A percentile compares a stretch with the other conserved stretches of the same genome.
Evolutionary conservation across 2,329 filamentous ascomycete genomes (phyloP).

Genomic region (Fusarium zealandicum): DNA sequence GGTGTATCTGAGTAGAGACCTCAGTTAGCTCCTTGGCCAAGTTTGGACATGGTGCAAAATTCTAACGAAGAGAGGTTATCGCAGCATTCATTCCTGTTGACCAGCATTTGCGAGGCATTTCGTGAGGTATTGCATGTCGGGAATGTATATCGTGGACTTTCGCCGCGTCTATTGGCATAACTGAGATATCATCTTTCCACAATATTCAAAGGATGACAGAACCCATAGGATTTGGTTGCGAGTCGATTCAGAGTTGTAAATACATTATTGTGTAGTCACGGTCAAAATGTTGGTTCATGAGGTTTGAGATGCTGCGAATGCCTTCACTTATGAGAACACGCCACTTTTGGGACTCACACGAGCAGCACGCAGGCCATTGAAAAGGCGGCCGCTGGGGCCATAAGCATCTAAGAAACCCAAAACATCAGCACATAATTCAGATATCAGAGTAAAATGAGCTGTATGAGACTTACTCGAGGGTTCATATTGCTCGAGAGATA

Average conservation of each 20-base stretch:
- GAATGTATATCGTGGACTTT: not conserved
- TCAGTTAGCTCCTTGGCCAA: slow-evolving; percentile 3
- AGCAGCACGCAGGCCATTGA: slow-evolving; percentile 62
- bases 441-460: not conserved
- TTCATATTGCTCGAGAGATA: slow-evolving; percentile 34
- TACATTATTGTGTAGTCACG: not conserved
- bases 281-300: not conserved
- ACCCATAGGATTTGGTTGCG: no score
- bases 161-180: not conserved
- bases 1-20: slow-evolving; percentile 45
- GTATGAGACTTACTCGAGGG: slow-evolving; percentile 36
- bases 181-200: no score
- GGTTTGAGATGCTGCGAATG: not conserved
- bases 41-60: no score
- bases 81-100: not conserved
- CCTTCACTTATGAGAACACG: slow-evolving; percentile 16
- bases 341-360: slow-evolving; percentile 47
- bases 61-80: not conserved
- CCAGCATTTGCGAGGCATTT: not conserved
- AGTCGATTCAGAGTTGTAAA: no score
- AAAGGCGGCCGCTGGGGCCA: slow-evolving; percentile 60
- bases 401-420: slow-evolving; percentile 48
- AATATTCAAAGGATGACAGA: no score
- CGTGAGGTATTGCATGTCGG: not conserved
- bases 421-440: slow-evolving; percentile 6